phyloP scores from a whole-genome alignment of 108 stramenopile species.

The Asterionellopsis glacialis region DNA sequence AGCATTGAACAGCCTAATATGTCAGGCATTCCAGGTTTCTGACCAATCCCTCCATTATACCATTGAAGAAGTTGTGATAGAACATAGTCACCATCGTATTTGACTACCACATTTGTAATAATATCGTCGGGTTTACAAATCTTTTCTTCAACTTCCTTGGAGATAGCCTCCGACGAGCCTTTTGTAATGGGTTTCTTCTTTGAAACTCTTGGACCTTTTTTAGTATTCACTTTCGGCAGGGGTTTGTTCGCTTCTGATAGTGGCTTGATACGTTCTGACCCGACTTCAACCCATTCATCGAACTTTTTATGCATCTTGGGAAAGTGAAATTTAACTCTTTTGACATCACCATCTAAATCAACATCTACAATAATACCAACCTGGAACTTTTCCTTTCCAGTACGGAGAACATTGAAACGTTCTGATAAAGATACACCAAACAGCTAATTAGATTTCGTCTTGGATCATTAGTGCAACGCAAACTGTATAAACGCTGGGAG shows the following conservation, averaged over 20 bases:
- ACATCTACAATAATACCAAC: slow-evolving; percentile 59
- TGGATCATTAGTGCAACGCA: no score
- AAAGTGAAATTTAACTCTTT: slow-evolving; percentile 72
- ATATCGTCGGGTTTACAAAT: slow-evolving; percentile 77
- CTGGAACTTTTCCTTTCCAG: slow-evolving; percentile 46
- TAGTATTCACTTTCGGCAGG: not conserved
- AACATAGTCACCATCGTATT: slow-evolving; percentile 81
- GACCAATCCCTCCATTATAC: slow-evolving; percentile 86
- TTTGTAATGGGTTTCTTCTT: slow-evolving; percentile 7
- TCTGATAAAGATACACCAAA: slow-evolving; percentile 22
- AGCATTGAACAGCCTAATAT: slow-evolving; percentile 62
- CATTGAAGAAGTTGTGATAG: slow-evolving; percentile 80
- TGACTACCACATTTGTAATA: slow-evolving; percentile 62
- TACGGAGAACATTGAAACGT: slow-evolving; percentile 75
- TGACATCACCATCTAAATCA: slow-evolving; percentile 44
- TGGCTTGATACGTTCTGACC: slow-evolving; percentile 61
- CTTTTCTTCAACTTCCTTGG: slow-evolving; percentile 6
- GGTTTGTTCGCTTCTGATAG: not conserved
- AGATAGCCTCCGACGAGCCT: not conserved
- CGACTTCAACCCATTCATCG: slow-evolving; percentile 73
- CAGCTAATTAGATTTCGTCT: no score
- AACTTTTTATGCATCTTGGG: slow-evolving; percentile 31
- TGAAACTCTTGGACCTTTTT: not conserved
- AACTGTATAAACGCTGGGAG: no score
- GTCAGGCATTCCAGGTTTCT: slow-evolving; percentile 71